phyloP scores from a whole-genome alignment of 2,329 filamentous ascomycete genomes.

The Xylariaceae sp. region DNA sequence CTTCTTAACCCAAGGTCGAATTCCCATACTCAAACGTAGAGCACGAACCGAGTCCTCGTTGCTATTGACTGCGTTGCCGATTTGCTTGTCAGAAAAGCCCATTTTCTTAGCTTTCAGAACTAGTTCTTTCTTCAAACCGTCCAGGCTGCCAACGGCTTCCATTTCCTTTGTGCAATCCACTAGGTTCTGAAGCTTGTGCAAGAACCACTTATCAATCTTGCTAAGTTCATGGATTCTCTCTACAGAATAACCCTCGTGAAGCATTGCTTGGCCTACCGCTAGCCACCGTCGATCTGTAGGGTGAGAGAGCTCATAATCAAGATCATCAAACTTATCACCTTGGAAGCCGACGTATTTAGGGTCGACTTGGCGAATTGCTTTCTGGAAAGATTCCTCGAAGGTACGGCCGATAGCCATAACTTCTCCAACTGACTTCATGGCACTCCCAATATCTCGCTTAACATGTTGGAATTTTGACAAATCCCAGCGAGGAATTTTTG shows the following conservation, averaged over 20 bases:
- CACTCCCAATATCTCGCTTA: conserved; percentile 93
- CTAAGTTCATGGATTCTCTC: conserved; percentile 91
- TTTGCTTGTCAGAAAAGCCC: conserved; percentile 97
- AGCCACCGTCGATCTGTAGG: conserved; percentile 97
- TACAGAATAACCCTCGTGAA: conserved; percentile 93
- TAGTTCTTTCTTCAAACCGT: conserved; percentile 85
- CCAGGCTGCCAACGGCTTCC: conserved; percentile 80
- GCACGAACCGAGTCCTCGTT: conserved; percentile 91
- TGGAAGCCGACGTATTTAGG: conserved; percentile 92
- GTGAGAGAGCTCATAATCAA: conserved; percentile 88
- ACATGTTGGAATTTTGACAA: conserved; percentile 99
- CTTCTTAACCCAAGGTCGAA: conserved; percentile 96
- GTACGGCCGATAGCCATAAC: conserved; percentile 99
- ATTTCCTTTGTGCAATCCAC: conserved; percentile 89
- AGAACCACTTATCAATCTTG: conserved; percentile 99
- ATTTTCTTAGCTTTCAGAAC: conserved; percentile 94
- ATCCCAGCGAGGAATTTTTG: conserved; percentile 99
- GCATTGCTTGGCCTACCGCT: conserved; percentile 96
- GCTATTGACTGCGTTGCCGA: conserved; percentile 81
- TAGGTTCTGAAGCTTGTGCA: conserved; percentile 97
- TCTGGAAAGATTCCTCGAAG: conserved; percentile 99
- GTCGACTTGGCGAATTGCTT: conserved; percentile 96
- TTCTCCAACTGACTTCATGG: conserved; percentile 99
- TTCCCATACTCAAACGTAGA: conserved; percentile 81
- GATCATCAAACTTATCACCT: conserved; percentile 90